Base-by-base conservation (phyloP, 2,329 filamentous ascomycete genomes). In the Neonectria magnoliae region DNA sequence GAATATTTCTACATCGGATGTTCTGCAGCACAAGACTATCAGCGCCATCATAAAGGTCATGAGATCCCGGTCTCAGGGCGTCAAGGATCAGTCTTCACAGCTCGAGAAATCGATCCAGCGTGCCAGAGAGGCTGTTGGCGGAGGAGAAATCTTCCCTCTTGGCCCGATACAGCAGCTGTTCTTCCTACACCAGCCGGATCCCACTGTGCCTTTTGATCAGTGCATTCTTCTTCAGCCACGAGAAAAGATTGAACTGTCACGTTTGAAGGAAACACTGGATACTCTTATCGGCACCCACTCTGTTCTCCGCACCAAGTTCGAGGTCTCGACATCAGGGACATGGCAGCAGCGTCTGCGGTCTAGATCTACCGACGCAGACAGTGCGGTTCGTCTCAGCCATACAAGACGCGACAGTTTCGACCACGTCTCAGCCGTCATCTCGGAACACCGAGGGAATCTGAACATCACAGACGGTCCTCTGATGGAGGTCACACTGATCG, bases 141-240 rank as follows among this genome's bases (percentile, higher is more conserved):
- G 14, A 36, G 33, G 33, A 36, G 33, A 41, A 11, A 13, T 4
- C 11, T 22, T 60, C 18, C 44, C 57, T 48, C 13, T 64, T 22
- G 14, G 38, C 1, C 53, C 62, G 4, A 57, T 65, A 4, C 62
- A 65, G 53, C 62, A 65, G 25, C 61, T 65, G 48, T 62, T 65
- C 41, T 56, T 65, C 41, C 53, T 62, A 9, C 62, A 65, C 5
- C 58, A 65, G 42, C 25, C 47, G 13, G 41, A 62, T 20, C 57
- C 62, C 14, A 25, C 5, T 10, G 48, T 57, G 22, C 61, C 52
- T 47, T 65, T 38, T 4, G 62, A 65, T 7, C 58, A 65, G 33
- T 57, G 25, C 42, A 61, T 65, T 33, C 61, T 61, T 25, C 53
- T 65, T 42, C 47, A 31, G 8, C 53, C 53, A 2, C 33, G 33